Evolutionary conservation across 139 green algal species (phyloP).

Genomic region (Chlamydomonas incerta): DNA sequence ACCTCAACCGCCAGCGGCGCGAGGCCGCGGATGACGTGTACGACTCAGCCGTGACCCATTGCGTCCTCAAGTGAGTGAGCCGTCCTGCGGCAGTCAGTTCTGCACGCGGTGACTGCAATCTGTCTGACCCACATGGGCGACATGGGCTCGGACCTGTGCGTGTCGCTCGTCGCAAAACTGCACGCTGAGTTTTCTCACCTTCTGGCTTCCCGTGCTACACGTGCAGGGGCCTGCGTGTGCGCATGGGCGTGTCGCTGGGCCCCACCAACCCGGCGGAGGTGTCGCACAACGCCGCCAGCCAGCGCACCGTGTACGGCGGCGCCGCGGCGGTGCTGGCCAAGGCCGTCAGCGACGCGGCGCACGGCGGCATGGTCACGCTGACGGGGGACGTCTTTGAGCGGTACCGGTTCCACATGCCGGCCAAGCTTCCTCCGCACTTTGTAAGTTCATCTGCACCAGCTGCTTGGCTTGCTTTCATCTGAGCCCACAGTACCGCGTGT

Average conservation of each 20-base stretch:
- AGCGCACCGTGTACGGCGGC: conserved; percentile 40
- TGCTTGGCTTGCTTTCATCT: neutral
- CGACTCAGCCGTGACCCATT: too few relatives aligned
- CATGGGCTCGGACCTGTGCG: too few relatives aligned
- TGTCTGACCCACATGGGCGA: too few relatives aligned
- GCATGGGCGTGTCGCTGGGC: conserved; percentile 24
- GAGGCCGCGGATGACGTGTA: too few relatives aligned
- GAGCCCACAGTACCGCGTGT: too few relatives aligned
- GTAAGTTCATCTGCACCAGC: too few relatives aligned
- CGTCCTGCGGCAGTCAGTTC: too few relatives aligned
- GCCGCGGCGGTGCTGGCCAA: neutral
- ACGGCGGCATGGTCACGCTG: conserved; percentile 37
- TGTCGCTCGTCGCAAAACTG: too few relatives aligned
- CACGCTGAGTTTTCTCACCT: too few relatives aligned
- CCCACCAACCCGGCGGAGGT: neutral
- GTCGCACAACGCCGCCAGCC: conserved; percentile 28
- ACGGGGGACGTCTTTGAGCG: neutral
- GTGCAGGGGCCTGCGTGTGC: conserved; percentile 44
- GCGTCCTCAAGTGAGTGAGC: too few relatives aligned
- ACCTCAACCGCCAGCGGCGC: too few relatives aligned
- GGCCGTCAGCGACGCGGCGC: conserved; percentile 23
- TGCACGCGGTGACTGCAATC: too few relatives aligned
- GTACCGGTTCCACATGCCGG: neutral
- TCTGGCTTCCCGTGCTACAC: neutral
- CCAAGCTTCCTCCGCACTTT: neutral